Conservation (phyloP, 768 basidiomycete genomes). For the Boletus pseudopeckii region DNA sequence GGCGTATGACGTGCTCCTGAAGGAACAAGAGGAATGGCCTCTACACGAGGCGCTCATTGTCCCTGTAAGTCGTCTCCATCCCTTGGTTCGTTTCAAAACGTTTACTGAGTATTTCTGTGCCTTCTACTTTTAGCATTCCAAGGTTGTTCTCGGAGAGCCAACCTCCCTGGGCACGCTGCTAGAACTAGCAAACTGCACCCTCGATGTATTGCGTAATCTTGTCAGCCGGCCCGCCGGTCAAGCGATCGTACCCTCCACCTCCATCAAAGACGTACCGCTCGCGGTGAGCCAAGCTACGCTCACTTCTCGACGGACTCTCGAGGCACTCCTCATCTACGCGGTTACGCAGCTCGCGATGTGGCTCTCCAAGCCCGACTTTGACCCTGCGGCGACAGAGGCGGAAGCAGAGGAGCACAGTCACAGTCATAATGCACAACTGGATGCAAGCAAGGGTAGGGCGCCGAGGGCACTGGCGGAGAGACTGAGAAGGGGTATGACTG, state of each 20-base stretch:
- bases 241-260: constrained; percentile 39
- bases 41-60: constrained; percentile 62
- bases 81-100: not conserved
- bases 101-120: not conserved
- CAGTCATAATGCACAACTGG: constrained; percentile 13
- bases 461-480: constrained; percentile 57
- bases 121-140: constrained; percentile 60
- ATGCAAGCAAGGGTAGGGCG: constrained; percentile 37
- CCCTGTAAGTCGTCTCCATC: constrained; percentile 50
- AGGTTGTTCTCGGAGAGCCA: constrained; percentile 77
- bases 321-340: constrained; percentile 65
- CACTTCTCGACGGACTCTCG: constrained; percentile 60
- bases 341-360: constrained; percentile 78
- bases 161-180: constrained; percentile 83
- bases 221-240: constrained; percentile 59
- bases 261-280: constrained; percentile 32
- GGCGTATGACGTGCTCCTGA: constrained; percentile 63
- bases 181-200: constrained; percentile 75
- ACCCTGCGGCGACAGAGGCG: constrained; percentile 37
- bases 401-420: constrained; percentile 44
- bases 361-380: constrained; percentile 70
- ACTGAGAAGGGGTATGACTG: constrained; percentile 71
- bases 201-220: constrained; percentile 70
- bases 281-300: constrained; percentile 55
- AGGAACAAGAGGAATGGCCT: constrained; percentile 70